Evolutionary conservation across 202 grass and related monocot genomes (phyloP), one percentile per base, ranked within the genome.

Genomic region (Hordeum pubiflorum): DNA sequence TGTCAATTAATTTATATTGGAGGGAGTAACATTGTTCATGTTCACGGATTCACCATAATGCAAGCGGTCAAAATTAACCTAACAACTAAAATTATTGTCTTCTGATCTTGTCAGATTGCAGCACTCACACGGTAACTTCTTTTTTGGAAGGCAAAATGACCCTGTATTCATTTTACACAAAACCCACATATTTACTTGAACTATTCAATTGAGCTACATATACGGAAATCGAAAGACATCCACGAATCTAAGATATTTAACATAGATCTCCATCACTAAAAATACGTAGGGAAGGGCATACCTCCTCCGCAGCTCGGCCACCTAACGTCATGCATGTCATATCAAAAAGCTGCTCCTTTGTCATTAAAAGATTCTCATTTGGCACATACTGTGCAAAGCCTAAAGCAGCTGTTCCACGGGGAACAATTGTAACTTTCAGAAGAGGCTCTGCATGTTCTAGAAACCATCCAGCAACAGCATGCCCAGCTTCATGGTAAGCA

Each of bases 251-350:
- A 33, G 48, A 75, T 84, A 81, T 81, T 90, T 72, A 93, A 81
- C 80, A 88, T 37, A 62, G 72, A 64, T 18, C 59, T 64, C 44
- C n/a, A 73, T 56, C 34, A 54, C 15, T 57, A 85, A 31, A 36
- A 37, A 6, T 34, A 58, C 0, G 0, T 18, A 29, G 61, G 12
- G 62, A 79, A 54, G 10, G 8, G n/a, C 59, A 10, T 89, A 97
- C 92, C 92, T 93, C 90, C 72, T 98, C 95, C 4, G 95, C 90
- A 86, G 95, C 95, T 77, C 95, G 89, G 38, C 92, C 92, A 75
- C 95, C 92, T 59, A 97, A 85, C 55, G 92, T 97, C 95, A 94
- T 97, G 79, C 92, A 94, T 34, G 92, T 97, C 95, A 97, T 90
- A 58, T 93, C 95, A 58, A 97, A 91, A 79, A 93, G 88, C 58